Base-by-base conservation (phyloP, 163 green algal genomes). In the Prototheca stagnorum region DNA sequence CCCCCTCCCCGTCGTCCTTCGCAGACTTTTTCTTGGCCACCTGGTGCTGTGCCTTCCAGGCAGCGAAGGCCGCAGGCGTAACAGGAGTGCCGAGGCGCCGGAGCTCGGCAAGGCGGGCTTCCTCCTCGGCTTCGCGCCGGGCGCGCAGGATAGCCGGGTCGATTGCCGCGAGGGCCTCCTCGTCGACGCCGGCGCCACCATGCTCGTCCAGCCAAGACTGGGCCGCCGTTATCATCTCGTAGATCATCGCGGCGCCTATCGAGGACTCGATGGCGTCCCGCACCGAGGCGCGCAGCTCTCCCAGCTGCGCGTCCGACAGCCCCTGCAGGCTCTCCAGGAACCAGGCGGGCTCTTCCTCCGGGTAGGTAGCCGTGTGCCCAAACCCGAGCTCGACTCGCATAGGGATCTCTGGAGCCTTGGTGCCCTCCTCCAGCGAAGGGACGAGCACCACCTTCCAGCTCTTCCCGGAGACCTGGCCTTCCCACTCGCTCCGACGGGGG, bases 161-260 rank as follows among this genome's bases (percentile, higher is more conserved):
- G 25, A 39, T 25, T 16, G 14, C 17, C 4, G 31, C 29, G 20
- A 43, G 5, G n/a, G 33, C 23, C 19, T 43, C 17, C 26, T 50
- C 25, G 17, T 29, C 37, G 23, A 17, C 0, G 16, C n/a, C 14
- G 15, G 17, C n/a, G 26, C 44, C 39, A 35, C 63, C 65, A 56
- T 62, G 49, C 15, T 70, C 59, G 42, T 39, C 47, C 5, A 95
- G 54, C 85, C 85, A 95, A 45, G 95, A 85, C 69, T 94, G 87
- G 25, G 76, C 70, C 37, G 66, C 61, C 26, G 51, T 70, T 1
- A 88, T 72, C 3, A 95, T 55, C 1, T 69, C 80, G 57, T 87
- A 95, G 33, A 95, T 74, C 84, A 95, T 95, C 29, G 85, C 59
- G 84, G 93, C 94, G 37, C 85, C 85, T 40, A 93, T 31, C 54